Evolutionary conservation across 1,139 yeast genomes (phyloP), one percentile per base, ranked within the genome.

Genomic region (Arxiozyma bovina): DNA sequence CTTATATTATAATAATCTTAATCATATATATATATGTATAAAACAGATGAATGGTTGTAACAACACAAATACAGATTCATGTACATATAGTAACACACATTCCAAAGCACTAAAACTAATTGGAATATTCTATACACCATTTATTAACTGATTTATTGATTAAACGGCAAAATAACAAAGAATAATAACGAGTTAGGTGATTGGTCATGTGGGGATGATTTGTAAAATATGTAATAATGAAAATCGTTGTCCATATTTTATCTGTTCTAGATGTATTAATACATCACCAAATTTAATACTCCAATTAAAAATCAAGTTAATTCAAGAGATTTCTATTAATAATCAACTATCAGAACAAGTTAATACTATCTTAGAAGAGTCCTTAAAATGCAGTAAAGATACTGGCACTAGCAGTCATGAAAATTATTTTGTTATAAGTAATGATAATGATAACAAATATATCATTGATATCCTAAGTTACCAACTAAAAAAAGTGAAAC

Each of bases 211-310:
- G n/a, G 40, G 11, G 1, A 46, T 46, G 49, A 46, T 46, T 38
- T 46, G 49, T 46, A 46, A 34, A 46, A 17, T 46, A 30, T 46
- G 49, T 46, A 20, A 46, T 18, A 46, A 46, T 22, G 49, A 46
- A 20, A 46, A 38, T 20, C 12, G 25, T 22, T 46, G 49, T 34
- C 43, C 49, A 6, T 15, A 46, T 46, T 46, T 27, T 22, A 38
- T 58, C 27, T 66, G 69, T 51, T 53, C 60, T 8, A 65, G 61
- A 51, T 66, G 69, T 56, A 53, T 65, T 46, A 65, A 62, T 50
- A 60, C 63, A 23, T 64, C 68, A 34, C 69, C 69, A 1, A 55
- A 54, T 9, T 52, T 65, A 25, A 46, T 64, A 27, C 44, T 63
- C 25, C 27, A 20, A 30, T 43, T 43, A 25, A 42, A 34, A 6